Evolutionary conservation across 2,329 filamentous ascomycete species (phyloP).

Genomic region (Clonostachys sp.): DNA sequence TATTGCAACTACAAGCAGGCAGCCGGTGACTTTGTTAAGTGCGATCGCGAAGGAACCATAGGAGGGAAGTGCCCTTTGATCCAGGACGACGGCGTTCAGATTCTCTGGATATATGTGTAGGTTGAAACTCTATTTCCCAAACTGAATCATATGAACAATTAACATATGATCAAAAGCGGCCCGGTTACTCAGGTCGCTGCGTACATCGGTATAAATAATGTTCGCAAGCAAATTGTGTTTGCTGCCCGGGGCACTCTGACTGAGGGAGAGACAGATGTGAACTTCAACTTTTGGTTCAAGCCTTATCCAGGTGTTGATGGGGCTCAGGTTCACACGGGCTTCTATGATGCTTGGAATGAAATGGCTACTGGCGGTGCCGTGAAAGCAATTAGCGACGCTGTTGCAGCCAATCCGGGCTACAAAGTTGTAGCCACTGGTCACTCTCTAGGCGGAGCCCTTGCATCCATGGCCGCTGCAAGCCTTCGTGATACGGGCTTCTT

Average conservation of each 20-base stretch:
- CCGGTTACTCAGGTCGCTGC: slow-evolving; percentile 26
- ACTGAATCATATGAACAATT: too few species aligned
- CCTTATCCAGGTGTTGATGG: slow-evolving; percentile 9
- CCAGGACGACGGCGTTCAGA: too few species aligned
- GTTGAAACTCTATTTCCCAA: too few species aligned
- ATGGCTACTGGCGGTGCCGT: slow-evolving; percentile 32
- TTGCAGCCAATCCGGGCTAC: slow-evolving; percentile 42
- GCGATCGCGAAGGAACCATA: too few species aligned
- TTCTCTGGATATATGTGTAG: too few species aligned
- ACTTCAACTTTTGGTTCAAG: slow-evolving; percentile 27
- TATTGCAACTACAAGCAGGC: too few species aligned
- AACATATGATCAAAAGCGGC: too few species aligned
- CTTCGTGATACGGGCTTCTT: slow-evolving; percentile 42
- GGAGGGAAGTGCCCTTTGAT: too few species aligned
- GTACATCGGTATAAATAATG: slow-evolving; percentile 46
- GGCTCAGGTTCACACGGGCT: slow-evolving; percentile 54
- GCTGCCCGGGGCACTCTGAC: slow-evolving; percentile 55
- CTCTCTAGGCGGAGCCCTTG: slow-evolving; percentile 63
- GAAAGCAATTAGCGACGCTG: slow-evolving; percentile 35
- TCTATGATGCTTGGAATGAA: slow-evolving; percentile 54
- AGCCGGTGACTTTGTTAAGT: too few species aligned
- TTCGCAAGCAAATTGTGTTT: slow-evolving; percentile 49
- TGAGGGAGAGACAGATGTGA: slow-evolving; percentile 57
- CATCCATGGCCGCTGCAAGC: slow-evolving; percentile 52
- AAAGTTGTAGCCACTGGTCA: slow-evolving; percentile 60